Percentiles rank a stretch among this genome's conserved stretches.
Evolutionary conservation across 495 filamentous ascomycete genomes (phyloP).

Genomic region (Penicillium paradoxum): DNA sequence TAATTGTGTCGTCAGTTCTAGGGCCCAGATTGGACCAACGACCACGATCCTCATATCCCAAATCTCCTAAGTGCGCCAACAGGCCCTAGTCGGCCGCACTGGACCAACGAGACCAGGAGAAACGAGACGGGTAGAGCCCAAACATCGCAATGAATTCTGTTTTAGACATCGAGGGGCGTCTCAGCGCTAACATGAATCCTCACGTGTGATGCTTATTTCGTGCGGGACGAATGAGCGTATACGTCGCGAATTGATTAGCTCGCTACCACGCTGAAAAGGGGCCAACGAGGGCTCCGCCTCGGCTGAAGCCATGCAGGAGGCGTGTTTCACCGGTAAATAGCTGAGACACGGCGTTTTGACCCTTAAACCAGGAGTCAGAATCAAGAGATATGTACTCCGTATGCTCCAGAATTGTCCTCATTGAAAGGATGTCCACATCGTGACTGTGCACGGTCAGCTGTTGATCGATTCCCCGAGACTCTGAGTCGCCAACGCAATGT

Average conservation of each 20-base stretch:
- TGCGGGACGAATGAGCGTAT: slow-evolving; percentile 22
- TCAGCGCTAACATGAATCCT: slow-evolving; percentile 11
- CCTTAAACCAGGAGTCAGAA: slow-evolving; percentile 5
- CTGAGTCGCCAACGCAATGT: not conserved
- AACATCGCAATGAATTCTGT: not conserved
- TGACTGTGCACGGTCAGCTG: not conserved
- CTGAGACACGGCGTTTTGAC: slow-evolving; percentile 15
- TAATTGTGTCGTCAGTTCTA: slow-evolving; percentile 4
- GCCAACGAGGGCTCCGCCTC: slow-evolving; percentile 8
- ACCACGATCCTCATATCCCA: not conserved
- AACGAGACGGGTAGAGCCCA: not conserved
- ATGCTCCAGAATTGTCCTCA: too few species aligned
- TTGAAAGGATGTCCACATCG: not conserved
- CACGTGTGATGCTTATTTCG: slow-evolving; percentile 33
- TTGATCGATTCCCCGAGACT: not conserved
- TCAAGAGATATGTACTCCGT: not conserved
- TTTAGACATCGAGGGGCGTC: slow-evolving; percentile 1
- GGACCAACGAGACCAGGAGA: slow-evolving; percentile 6
- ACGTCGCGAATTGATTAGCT: slow-evolving; percentile 22
- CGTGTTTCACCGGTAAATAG: slow-evolving; percentile 28
- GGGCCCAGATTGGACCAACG: slow-evolving; percentile 2
- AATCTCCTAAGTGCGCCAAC: not conserved
- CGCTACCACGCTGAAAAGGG: slow-evolving; percentile 17
- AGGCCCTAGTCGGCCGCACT: not conserved
- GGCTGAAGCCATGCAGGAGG: slow-evolving; percentile 8